Percentiles rank a stretch among this genome's conserved stretches.
phyloP scores from a whole-genome alignment of 2,329 filamentous ascomycete species.

The Cadophora sp. region DNA sequence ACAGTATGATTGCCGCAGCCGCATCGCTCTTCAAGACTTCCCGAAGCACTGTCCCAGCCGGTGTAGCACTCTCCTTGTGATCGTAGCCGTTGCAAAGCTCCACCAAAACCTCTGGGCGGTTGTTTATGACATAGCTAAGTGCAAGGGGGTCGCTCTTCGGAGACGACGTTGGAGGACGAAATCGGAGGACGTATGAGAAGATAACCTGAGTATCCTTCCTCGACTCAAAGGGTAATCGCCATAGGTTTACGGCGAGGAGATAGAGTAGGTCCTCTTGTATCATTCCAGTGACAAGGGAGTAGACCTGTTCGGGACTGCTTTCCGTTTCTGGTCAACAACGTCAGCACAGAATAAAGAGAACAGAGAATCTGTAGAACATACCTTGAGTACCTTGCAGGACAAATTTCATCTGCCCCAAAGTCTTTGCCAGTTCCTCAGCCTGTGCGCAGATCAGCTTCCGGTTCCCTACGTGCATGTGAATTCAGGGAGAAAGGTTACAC shows the following conservation, averaged over 20 bases:
- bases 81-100: constrained; percentile 91
- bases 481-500: constrained; percentile 27
- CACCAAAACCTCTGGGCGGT: constrained; percentile 84
- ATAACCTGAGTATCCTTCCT: constrained; percentile 96
- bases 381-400: constrained; percentile 92
- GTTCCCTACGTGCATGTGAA: not conserved
- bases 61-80: constrained; percentile 87
- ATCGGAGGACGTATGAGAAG: constrained; percentile 93
- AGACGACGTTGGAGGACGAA: constrained; percentile 73
- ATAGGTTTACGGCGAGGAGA: constrained; percentile 80
- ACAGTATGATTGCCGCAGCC: constrained; percentile 88
- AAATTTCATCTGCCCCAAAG: constrained; percentile 89
- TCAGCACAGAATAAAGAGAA: constrained; percentile 20
- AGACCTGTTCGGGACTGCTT: constrained; percentile 84
- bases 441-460: constrained; percentile 48
- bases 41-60: constrained; percentile 86
- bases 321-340: constrained; percentile 71
- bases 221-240: constrained; percentile 90
- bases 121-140: constrained; percentile 86
- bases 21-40: constrained; percentile 91
- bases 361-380: constrained; percentile 49
- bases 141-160: constrained; percentile 79
- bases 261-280: constrained; percentile 91
- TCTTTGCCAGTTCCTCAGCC: constrained; percentile 87
- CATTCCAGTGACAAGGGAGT: constrained; percentile 82